These are phyloP conservation scores for Clarireedia monteithiana DNA, from an alignment of 2,329 filamentous ascomycete genomes.

Conservation along the genomic window DNA sequence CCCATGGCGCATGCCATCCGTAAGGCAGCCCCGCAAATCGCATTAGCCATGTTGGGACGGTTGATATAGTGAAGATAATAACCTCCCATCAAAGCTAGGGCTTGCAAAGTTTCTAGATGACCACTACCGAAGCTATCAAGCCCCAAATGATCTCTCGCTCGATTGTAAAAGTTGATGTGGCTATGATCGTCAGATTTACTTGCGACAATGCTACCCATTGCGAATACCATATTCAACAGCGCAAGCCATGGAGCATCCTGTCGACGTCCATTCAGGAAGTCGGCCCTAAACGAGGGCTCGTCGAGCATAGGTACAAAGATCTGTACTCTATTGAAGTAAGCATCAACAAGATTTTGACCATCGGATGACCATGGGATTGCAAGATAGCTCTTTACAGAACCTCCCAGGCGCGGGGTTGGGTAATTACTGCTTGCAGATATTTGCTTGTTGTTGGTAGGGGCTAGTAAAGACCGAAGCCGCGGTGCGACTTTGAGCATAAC, in stretches of 20 bases:
- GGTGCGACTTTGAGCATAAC: slow-evolving; percentile 53
- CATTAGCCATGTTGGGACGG: slow-evolving; percentile 68
- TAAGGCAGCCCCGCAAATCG: slow-evolving; percentile 61
- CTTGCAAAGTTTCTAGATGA: slow-evolving; percentile 66
- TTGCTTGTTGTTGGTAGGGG: slow-evolving; percentile 23
- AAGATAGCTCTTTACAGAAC: slow-evolving; percentile 28
- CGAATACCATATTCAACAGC: slow-evolving; percentile 68
- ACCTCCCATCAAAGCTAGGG: slow-evolving; percentile 62
- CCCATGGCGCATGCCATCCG: slow-evolving; percentile 69
- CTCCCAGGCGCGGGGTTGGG: slow-evolving; percentile 27
- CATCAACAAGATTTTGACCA: slow-evolving; percentile 61
- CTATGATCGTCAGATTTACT: slow-evolving; percentile 53
- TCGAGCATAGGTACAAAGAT: slow-evolving; percentile 68
- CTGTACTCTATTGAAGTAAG: slow-evolving; percentile 69
- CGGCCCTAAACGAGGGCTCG: slow-evolving; percentile 60
- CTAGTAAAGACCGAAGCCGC: slow-evolving; percentile 38
- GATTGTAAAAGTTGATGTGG: slow-evolving; percentile 63
- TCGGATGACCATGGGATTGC: slow-evolving; percentile 51
- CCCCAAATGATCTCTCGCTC: slow-evolving; percentile 57
- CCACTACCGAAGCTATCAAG: slow-evolving; percentile 63
- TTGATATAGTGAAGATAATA: slow-evolving; percentile 75
- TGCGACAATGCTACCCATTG: slow-evolving; percentile 64
- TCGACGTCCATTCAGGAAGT: slow-evolving; percentile 53
- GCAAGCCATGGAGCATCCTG: slow-evolving; percentile 64
- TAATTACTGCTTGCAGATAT: slow-evolving; percentile 19